Evolutionary conservation across 768 basidiomycete species (phyloP).

Genomic region (Leccinum variicolor): DNA sequence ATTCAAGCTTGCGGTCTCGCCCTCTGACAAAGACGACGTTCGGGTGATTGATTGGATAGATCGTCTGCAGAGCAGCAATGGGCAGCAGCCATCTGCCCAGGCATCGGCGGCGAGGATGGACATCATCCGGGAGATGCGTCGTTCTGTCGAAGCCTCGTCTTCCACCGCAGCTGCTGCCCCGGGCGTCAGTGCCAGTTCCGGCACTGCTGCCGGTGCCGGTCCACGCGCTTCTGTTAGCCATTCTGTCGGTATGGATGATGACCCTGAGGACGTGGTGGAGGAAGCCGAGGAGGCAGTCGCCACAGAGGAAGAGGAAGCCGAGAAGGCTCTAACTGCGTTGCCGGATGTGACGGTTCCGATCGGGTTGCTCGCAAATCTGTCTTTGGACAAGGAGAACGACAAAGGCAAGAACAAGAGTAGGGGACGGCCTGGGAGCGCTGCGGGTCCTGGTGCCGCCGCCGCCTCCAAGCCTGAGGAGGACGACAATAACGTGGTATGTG

Average conservation of each 20-base stretch:
- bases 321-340: slow-evolving; percentile 47
- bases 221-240: not conserved
- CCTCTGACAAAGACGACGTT: slow-evolving; percentile 65
- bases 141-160: slow-evolving; percentile 18
- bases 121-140: slow-evolving; percentile 30
- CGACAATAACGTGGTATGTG: slow-evolving; percentile 61
- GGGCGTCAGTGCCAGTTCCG: not conserved
- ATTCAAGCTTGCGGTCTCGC: slow-evolving; percentile 74
- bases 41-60: slow-evolving; percentile 77
- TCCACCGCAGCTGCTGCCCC: not conserved
- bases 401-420: slow-evolving; percentile 40
- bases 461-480: slow-evolving; percentile 40
- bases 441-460: slow-evolving; percentile 4
- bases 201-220: not conserved
- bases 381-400: slow-evolving; percentile 52
- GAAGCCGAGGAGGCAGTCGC: slow-evolving; percentile 28
- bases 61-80: slow-evolving; percentile 57
- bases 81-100: slow-evolving; percentile 42
- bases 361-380: slow-evolving; percentile 70
- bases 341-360: slow-evolving; percentile 74
- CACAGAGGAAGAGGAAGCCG: slow-evolving; percentile 38
- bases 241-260: slow-evolving; percentile 11
- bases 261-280: slow-evolving; percentile 39
- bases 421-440: slow-evolving; percentile 25
- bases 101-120: slow-evolving; percentile 29